phyloP scores from a whole-genome alignment of 2,329 filamentous ascomycete genomes.

The Ophiostoma triangulosporum region DNA sequence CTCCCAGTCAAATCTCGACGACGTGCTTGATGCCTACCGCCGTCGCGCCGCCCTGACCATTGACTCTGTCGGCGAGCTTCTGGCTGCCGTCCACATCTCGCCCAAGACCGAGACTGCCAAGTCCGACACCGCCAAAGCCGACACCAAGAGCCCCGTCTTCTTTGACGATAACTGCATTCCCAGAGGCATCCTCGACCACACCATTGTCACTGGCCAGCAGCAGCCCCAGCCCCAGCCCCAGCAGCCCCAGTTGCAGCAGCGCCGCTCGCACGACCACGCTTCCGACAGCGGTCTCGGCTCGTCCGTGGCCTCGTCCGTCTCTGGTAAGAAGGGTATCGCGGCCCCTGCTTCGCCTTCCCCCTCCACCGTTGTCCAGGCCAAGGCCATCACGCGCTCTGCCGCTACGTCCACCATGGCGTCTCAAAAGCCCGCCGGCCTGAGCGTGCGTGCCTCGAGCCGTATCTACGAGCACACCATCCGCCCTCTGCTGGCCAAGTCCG shows the following conservation, averaged over 20 bases:
- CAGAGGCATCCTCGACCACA: constrained; percentile 42
- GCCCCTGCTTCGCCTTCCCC: constrained; percentile 14
- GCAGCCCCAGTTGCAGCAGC: constrained; percentile 33
- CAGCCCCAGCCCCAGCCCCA: background rate
- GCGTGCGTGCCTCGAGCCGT: constrained; percentile 56
- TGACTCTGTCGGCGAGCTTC: constrained; percentile 45
- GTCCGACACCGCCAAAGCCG: background rate
- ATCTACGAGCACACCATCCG: constrained; percentile 69
- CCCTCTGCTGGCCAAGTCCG: constrained; percentile 60
- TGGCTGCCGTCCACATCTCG: constrained; percentile 25
- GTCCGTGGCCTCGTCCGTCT: constrained; percentile 54
- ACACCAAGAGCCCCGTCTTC: constrained; percentile 19
- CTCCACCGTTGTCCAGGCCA: constrained; percentile 25
- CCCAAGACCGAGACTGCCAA: constrained; percentile 18
- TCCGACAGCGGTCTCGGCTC: constrained; percentile 85
- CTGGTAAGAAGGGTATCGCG: constrained; percentile 30
- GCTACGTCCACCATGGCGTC: constrained; percentile 30
- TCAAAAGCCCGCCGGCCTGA: constrained; percentile 46
- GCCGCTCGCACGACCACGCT: constrained; percentile 48
- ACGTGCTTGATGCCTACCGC: constrained; percentile 55
- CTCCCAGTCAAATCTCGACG: constrained; percentile 56
- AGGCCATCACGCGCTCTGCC: constrained; percentile 47
- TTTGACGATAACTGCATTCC: constrained; percentile 47
- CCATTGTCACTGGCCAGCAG: constrained; percentile 36
- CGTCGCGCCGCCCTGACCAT: constrained; percentile 56